Conservation (phyloP, 192 early-diverging fungal genomes). For the Radiomyces spectabilis region DNA sequence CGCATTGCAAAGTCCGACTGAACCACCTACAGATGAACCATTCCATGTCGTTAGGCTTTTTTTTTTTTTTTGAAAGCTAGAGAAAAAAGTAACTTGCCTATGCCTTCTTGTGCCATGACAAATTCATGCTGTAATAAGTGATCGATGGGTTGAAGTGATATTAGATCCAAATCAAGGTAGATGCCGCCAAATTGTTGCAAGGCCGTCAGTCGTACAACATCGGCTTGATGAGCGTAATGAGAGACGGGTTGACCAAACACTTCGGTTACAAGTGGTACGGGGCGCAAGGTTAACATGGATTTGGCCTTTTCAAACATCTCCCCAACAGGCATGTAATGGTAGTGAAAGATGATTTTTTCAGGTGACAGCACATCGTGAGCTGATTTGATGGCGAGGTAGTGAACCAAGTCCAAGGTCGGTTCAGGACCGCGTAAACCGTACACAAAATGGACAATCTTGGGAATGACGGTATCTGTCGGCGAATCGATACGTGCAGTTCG, state of each 20-base stretch:
- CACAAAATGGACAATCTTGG: slow-evolving; percentile 42
- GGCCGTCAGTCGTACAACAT: slow-evolving; percentile 36
- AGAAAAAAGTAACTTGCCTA: slow-evolving; percentile 11
- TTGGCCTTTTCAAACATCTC: slow-evolving; percentile 28
- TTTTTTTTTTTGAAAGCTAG: slow-evolving; percentile 3
- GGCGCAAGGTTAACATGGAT: slow-evolving; percentile 20
- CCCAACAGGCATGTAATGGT: slow-evolving; percentile 32
- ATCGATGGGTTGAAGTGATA: slow-evolving; percentile 37
- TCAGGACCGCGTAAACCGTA: slow-evolving; percentile 29
- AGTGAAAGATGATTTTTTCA: slow-evolving; percentile 37
- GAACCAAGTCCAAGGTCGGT: slow-evolving; percentile 30
- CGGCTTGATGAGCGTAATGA: slow-evolving; percentile 37
- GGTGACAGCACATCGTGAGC: slow-evolving; percentile 36
- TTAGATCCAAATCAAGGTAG: slow-evolving; percentile 46
- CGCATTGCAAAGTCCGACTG: slow-evolving; percentile 40
- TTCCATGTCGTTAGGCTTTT: neutral
- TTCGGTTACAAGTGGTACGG: slow-evolving; percentile 24
- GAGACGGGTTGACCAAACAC: slow-evolving; percentile 34
- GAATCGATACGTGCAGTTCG: neutral
- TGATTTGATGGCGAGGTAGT: slow-evolving; percentile 42
- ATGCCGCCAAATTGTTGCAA: slow-evolving; percentile 41
- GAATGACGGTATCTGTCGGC: slow-evolving; percentile 16
- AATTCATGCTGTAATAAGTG: slow-evolving; percentile 35
- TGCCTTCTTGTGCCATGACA: slow-evolving; percentile 42
- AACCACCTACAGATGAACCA: slow-evolving; percentile 16